These are phyloP conservation scores for Tillandsia fasciculata DNA, from an alignment of 176 grass and related monocot genomes.

Conservation along the genomic window DNA sequence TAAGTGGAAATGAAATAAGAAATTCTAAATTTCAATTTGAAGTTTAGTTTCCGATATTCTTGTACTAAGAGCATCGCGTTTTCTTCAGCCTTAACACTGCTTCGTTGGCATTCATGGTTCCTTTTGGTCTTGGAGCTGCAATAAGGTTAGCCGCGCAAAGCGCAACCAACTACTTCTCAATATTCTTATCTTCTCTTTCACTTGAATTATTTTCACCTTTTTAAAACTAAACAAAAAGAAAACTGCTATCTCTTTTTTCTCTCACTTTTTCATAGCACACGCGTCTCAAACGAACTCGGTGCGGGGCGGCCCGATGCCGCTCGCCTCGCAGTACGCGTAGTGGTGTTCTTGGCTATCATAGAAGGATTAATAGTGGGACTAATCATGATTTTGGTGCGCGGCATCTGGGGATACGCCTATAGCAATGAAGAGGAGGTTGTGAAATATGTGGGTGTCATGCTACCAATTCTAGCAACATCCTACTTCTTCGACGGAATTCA, in stretches of 20 bases:
- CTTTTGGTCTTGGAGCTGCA: slow-evolving; percentile 49
- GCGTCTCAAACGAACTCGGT: slow-evolving; percentile 61
- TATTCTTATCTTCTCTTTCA: not conserved
- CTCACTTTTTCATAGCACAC: slow-evolving; percentile 24
- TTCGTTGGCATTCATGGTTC: slow-evolving; percentile 37
- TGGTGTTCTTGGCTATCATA: slow-evolving; percentile 27
- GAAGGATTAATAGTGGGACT: slow-evolving; percentile 26
- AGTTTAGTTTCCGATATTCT: slow-evolving; percentile 4
- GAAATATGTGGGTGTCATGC: slow-evolving; percentile 43
- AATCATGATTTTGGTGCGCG: slow-evolving; percentile 27
- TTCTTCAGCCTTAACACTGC: slow-evolving; percentile 39
- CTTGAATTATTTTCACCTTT: no score
- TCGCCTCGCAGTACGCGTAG: slow-evolving; percentile 27
- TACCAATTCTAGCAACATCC: slow-evolving; percentile 38
- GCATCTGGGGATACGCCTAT: slow-evolving; percentile 42
- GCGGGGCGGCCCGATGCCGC: slow-evolving; percentile 45
- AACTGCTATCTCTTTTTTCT: not conserved
- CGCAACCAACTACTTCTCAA: not conserved
- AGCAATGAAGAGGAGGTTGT: slow-evolving; percentile 53
- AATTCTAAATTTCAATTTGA: not conserved
- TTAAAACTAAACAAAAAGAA: no score
- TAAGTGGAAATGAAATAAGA: not conserved
- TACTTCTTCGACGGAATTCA: slow-evolving; percentile 44
- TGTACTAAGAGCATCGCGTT: slow-evolving; percentile 3
- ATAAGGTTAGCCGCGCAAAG: slow-evolving; percentile 30